Conservation (phyloP, 2,329 filamentous ascomycete genomes). For the Phaeosphaeriaceae sp. region DNA sequence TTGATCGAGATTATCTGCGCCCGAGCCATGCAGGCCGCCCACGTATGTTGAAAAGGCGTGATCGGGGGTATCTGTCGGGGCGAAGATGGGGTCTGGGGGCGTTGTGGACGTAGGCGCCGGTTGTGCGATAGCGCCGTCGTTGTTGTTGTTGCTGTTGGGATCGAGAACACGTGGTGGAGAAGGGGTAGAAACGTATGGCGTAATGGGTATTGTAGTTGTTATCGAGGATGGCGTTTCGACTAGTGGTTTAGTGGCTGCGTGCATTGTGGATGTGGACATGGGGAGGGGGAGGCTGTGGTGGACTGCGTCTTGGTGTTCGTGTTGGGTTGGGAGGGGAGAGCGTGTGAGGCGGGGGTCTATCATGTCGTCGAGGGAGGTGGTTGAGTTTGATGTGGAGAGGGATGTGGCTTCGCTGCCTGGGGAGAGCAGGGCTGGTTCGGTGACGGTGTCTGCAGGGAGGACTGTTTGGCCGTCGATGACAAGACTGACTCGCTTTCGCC, state of each 20-base stretch:
- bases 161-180: too few species aligned
- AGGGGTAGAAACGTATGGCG: too few species aligned
- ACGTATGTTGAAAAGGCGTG: slow-evolving; percentile 40
- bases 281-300: slow-evolving; percentile 42
- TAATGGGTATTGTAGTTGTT: slow-evolving; percentile 8
- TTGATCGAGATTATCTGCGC: slow-evolving; percentile 44
- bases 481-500: slow-evolving; percentile 45
- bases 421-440: slow-evolving; percentile 32
- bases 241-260: slow-evolving; percentile 29
- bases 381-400: slow-evolving; percentile 40
- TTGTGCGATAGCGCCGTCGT: slow-evolving; percentile 20
- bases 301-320: slow-evolving; percentile 33
- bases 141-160: too few species aligned
- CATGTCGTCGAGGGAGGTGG: slow-evolving; percentile 38
- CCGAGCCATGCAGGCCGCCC: slow-evolving; percentile 41
- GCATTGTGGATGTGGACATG: slow-evolving; percentile 25
- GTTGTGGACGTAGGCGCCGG: slow-evolving; percentile 18
- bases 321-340: slow-evolving; percentile 18
- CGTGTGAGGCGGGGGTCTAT: slow-evolving; percentile 41
- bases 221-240: slow-evolving; percentile 18
- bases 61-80: slow-evolving; percentile 17
- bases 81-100: slow-evolving; percentile 28
- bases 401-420: slow-evolving; percentile 40
- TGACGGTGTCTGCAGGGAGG: slow-evolving; percentile 43
- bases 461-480: slow-evolving; percentile 49